Conservation (phyloP, 164 flowering plant genomes). For the Protea cynaroides region DNA sequence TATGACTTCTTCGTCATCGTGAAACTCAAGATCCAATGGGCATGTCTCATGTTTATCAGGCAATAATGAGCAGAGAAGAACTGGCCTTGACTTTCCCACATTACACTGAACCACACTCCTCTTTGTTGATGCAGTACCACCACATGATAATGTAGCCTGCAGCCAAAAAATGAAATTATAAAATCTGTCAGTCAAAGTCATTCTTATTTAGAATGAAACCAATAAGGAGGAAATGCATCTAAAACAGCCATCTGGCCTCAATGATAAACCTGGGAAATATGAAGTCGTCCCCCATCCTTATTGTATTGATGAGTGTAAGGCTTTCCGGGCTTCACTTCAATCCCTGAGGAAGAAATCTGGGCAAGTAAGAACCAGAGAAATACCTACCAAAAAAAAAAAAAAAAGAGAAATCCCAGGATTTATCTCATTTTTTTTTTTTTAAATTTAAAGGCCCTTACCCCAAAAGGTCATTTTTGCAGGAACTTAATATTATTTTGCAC, state of each 20-base stretch:
- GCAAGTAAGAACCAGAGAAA: background rate
- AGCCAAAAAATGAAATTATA: background rate
- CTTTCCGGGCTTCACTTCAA: constrained; percentile 53
- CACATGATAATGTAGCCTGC: background rate
- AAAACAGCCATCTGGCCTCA: background rate
- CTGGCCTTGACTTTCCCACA: constrained; percentile 52
- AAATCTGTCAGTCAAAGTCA: background rate
- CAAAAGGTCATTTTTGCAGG: too few relatives aligned
- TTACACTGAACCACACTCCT: constrained; percentile 62
- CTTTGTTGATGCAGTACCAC: constrained; percentile 26
- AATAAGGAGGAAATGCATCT: background rate
- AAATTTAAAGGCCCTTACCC: too few relatives aligned
- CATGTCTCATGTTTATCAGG: constrained; percentile 62
- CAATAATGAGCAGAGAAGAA: constrained; percentile 63
- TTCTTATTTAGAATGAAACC: background rate
- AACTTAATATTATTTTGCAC: too few relatives aligned
- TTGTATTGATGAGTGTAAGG: constrained; percentile 33
- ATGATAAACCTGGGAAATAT: constrained; percentile 34
- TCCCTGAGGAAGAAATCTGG: constrained; percentile 23
- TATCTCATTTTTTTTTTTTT: too few relatives aligned
- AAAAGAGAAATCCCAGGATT: too few relatives aligned
- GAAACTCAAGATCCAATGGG: constrained; percentile 69
- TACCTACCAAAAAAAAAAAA: too few relatives aligned
- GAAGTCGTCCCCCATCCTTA: constrained; percentile 27
- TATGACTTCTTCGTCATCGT: constrained; percentile 50